Conservation (phyloP, 1,284 basidiomycete genomes). For the Ceratobasidium theobromae region DNA sequence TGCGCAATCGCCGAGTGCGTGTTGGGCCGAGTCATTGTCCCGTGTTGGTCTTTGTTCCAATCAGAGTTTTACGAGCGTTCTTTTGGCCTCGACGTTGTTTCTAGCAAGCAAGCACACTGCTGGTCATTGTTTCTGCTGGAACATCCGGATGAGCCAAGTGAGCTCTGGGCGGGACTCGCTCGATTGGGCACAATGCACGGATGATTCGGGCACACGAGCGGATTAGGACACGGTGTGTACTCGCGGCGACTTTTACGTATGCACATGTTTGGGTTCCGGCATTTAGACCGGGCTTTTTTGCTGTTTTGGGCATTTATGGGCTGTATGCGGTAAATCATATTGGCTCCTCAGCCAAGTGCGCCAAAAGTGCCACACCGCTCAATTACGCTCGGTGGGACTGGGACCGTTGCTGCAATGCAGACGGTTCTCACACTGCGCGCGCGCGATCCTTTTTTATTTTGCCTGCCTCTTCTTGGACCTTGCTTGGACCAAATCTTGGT, state of each 20-base stretch:
- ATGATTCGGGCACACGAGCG: neutral
- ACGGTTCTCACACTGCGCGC: too few relatives aligned
- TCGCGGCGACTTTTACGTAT: too few relatives aligned
- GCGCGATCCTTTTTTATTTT: too few relatives aligned
- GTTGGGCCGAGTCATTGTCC: neutral
- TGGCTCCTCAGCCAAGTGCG: constrained; percentile 20
- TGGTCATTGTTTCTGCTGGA: neutral
- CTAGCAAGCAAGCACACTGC: neutral
- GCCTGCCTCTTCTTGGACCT: too few relatives aligned
- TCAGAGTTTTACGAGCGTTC: too few relatives aligned
- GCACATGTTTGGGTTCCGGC: neutral
- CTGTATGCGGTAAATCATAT: neutral
- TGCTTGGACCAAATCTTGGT: too few relatives aligned
- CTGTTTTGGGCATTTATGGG: too few relatives aligned
- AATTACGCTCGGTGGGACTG: constrained; percentile 9
- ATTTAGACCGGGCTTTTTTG: too few relatives aligned
- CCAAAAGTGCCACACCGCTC: constrained; percentile 8
- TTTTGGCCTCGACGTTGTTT: too few relatives aligned
- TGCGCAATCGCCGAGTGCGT: neutral
- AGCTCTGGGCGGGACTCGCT: neutral
- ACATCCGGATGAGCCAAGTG: neutral
- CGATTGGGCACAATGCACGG: neutral
- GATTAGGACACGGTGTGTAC: too few relatives aligned
- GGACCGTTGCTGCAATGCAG: too few relatives aligned
- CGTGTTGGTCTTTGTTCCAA: neutral